Evolutionary conservation across 306 rosid species (phyloP).

Genomic region (Lithocarpus polystachyus): DNA sequence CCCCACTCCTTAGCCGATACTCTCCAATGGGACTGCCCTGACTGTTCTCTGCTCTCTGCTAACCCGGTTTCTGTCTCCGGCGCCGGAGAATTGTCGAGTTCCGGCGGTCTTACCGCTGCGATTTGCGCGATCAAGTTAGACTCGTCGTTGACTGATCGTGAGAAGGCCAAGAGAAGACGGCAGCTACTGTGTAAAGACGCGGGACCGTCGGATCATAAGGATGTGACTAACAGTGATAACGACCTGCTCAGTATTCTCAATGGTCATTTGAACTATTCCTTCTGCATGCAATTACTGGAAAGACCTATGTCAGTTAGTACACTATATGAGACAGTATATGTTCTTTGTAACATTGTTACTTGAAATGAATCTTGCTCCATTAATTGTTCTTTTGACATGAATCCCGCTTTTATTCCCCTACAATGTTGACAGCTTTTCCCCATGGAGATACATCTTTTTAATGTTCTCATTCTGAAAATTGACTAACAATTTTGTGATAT

Average conservation of each 20-base stretch:
- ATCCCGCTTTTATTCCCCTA: too few relatives aligned
- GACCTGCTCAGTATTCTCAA: constrained; percentile 35
- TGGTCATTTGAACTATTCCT: constrained; percentile 47
- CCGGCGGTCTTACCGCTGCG: constrained; percentile 30
- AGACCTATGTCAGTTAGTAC: constrained; percentile 69
- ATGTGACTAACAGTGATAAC: background rate
- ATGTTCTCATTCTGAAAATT: too few relatives aligned
- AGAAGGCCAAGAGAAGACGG: constrained; percentile 62
- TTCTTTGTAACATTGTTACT: background rate
- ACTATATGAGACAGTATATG: background rate
- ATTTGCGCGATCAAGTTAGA: constrained; percentile 53
- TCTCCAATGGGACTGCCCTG: constrained; percentile 51
- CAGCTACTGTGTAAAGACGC: constrained; percentile 43
- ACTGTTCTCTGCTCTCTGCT: constrained; percentile 29
- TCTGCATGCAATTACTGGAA: constrained; percentile 65
- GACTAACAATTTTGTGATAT: too few relatives aligned
- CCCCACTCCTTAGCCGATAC: constrained; percentile 34
- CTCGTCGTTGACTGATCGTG: constrained; percentile 31
- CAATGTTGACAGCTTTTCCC: too few relatives aligned
- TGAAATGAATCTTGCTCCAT: background rate
- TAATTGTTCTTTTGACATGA: too few relatives aligned
- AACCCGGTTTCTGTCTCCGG: background rate
- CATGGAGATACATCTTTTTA: too few relatives aligned
- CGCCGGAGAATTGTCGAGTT: background rate
- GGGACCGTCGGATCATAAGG: background rate